Conservation (phyloP, 2,329 filamentous ascomycete genomes). For the Acarospora socialis region DNA sequence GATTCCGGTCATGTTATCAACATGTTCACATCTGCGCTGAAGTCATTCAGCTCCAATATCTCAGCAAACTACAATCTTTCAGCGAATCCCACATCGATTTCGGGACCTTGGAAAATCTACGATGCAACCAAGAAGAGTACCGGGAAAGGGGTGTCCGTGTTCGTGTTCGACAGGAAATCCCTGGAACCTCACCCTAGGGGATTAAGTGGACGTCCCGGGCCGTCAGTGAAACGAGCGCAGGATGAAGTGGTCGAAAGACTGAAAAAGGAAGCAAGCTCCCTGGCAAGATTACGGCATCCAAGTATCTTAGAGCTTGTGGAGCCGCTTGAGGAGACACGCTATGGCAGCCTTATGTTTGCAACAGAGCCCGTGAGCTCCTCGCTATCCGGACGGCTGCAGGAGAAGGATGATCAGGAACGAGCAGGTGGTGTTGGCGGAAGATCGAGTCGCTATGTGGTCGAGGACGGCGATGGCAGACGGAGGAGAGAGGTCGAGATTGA, state of each 20-base stretch:
- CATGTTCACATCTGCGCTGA: no score
- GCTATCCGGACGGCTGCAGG: slow-evolving; percentile 64
- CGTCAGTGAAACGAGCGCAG: slow-evolving; percentile 61
- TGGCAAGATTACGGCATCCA: slow-evolving; percentile 80
- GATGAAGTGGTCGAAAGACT: slow-evolving; percentile 85
- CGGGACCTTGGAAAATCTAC: slow-evolving; percentile 94
- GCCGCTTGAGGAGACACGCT: slow-evolving; percentile 86
- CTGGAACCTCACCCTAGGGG: slow-evolving; percentile 56
- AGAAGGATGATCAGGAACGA: slow-evolving; percentile 79
- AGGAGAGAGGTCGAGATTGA: slow-evolving; percentile 83
- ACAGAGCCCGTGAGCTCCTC: slow-evolving; percentile 85
- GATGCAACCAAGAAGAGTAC: slow-evolving; percentile 95
- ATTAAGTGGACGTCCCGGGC: slow-evolving; percentile 43
- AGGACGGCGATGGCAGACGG: slow-evolving; percentile 60
- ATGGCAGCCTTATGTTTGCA: slow-evolving; percentile 85
- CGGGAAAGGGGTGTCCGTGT: slow-evolving; percentile 76
- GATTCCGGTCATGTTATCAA: no score
- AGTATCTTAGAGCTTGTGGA: slow-evolving; percentile 86
- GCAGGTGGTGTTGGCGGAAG: slow-evolving; percentile 53
- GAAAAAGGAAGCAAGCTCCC: slow-evolving; percentile 78
- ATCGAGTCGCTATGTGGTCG: slow-evolving; percentile 65
- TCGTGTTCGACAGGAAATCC: slow-evolving; percentile 83
- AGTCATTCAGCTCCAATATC: slow-evolving; percentile 91
- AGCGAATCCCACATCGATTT: slow-evolving; percentile 57
- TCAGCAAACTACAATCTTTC: slow-evolving; percentile 79